These are phyloP conservation scores for Aspergillus hiratsukae DNA, from an alignment of 2,329 filamentous ascomycete genomes.

Conservation along the genomic window DNA sequence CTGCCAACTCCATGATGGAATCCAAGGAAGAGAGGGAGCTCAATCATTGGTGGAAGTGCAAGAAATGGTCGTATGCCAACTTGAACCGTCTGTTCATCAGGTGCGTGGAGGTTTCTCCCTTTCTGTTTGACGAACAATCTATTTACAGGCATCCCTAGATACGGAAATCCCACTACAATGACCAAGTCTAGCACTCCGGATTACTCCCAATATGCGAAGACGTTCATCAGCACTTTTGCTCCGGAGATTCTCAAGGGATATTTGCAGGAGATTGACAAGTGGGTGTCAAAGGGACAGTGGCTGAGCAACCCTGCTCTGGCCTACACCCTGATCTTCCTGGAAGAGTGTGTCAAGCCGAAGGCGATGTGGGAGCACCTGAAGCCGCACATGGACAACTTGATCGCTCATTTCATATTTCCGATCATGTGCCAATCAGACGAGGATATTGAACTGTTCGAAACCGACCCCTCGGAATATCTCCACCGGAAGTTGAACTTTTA, in stretches of 20 bases:
- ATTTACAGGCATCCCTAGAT: constrained; percentile 50
- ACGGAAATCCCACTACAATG: constrained; percentile 78
- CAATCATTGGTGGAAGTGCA: constrained; percentile 99
- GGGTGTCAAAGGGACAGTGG: constrained; percentile 93
- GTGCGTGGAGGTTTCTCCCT: constrained; percentile 44
- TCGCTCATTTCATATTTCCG: constrained; percentile 93
- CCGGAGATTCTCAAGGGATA: constrained; percentile 96
- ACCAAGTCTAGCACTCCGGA: constrained; percentile 71
- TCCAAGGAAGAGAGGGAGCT: constrained; percentile 80
- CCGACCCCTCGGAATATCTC: constrained; percentile 92
- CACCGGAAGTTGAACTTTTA: constrained; percentile 98
- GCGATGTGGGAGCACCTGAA: constrained; percentile 94
- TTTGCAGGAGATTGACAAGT: constrained; percentile 90
- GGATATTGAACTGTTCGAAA: constrained; percentile 88
- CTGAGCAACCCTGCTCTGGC: constrained; percentile 90
- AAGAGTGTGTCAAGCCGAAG: constrained; percentile 96
- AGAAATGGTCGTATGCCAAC: constrained; percentile 99
- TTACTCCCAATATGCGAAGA: constrained; percentile 77
- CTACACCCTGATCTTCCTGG: constrained; percentile 89
- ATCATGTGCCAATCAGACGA: constrained; percentile 89
- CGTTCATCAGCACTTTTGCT: constrained; percentile 85
- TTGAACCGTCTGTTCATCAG: constrained; percentile 91
- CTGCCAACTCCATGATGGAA: constrained; percentile 72
- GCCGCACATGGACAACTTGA: constrained; percentile 85
- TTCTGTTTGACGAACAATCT: constrained; percentile 1